Percentiles rank a stretch among this genome's conserved stretches.
Conservation (phyloP, 768 basidiomycete species). For the Imleria badia region DNA sequence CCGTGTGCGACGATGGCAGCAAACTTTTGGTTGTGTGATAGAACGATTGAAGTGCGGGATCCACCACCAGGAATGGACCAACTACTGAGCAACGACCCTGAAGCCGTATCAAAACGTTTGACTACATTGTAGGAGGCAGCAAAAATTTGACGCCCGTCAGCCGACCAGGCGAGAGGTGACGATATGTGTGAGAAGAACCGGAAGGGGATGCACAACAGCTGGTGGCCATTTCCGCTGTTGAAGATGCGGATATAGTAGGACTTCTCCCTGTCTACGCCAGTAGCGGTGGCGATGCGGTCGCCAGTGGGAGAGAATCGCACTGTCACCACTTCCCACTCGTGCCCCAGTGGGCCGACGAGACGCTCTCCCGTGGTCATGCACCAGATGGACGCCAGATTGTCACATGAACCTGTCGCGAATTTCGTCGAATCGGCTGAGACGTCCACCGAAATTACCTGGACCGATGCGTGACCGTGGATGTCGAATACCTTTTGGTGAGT, state of each 20-base stretch:
- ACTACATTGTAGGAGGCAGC: neutral
- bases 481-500: neutral
- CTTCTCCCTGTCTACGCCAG: too few relatives aligned
- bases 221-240: neutral
- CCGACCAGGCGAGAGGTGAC: neutral
- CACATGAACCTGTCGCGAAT: neutral
- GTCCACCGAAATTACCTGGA: neutral
- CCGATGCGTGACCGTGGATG: neutral
- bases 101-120: constrained; percentile 2
- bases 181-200: too few relatives aligned
- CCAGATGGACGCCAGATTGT: neutral
- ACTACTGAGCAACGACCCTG: neutral
- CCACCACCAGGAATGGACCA: neutral
- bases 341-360: neutral
- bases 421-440: neutral
- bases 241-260: neutral
- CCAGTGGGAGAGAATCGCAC: constrained; percentile 1
- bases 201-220: neutral
- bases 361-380: neutral
- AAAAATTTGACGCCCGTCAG: constrained; percentile 2
- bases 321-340: neutral
- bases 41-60: too few relatives aligned
- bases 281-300: neutral
- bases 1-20: too few relatives aligned
- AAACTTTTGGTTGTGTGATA: too few relatives aligned